Base-by-base conservation (phyloP, 768 basidiomycete species). In the Hygrophorus pudorinus region DNA sequence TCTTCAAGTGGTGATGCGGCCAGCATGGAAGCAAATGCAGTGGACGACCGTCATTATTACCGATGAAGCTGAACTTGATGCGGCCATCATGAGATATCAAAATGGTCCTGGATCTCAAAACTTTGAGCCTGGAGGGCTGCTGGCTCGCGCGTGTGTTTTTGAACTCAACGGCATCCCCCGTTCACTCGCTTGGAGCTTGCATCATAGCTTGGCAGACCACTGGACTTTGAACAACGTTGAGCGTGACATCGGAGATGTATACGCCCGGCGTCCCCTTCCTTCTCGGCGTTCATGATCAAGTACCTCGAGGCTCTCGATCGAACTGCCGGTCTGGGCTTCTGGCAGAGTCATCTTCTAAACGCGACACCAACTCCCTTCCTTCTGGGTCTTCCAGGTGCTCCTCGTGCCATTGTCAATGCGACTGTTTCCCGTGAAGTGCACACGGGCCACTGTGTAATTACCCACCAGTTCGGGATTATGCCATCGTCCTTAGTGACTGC, bases 251-350 rank as follows among this genome's bases (percentile, higher is more conserved):
- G 40, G 40, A 13, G 40, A 41, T 28, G 5, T 41, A n/a, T 41
- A 24, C 27, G 40, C 40, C 7, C 5, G 20, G 13, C 40, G 40
- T 13, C 40, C 40, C 4, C 40, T 41, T 28, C 40, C 2, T 5
- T 27, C 14, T 24, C 40, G 40, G 12, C 40, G 40, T 41, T 41
- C 40, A 41, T 41, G 40, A 28, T 41, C 40, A 41, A 29, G 24
- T 41, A 27, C 29, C 40, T 41, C 17, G 40, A 41, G 6, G 10
- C 5, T 28, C 20, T 41, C 13, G 40, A 41, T 41, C 40, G 40
- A 4, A 41, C 18, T 29, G 21, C 14, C 24, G 40, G 40, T 41
- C 21, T 41, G 40, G 21, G 27, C 20, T 41, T 41, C 27, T 41
- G 40, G 40, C 40, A 20, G 27, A 29, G 4, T 6, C 40, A 28